These are phyloP conservation scores for Auriscalpium microsporum DNA, from an alignment of 768 basidiomycete genomes.

Conservation along the genomic window DNA sequence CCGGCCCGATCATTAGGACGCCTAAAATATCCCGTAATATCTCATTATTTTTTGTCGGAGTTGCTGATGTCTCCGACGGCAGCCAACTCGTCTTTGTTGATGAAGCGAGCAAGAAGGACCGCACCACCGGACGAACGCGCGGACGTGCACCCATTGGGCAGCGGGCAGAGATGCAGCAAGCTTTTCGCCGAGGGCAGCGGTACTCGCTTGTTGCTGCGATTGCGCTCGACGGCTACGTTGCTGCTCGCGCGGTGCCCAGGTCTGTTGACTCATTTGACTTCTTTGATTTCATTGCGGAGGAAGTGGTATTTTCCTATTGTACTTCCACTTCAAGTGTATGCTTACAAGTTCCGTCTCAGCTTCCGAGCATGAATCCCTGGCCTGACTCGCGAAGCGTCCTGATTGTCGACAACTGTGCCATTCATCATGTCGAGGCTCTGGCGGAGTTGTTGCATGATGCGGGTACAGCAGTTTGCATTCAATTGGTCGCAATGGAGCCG, in stretches of 20 bases:
- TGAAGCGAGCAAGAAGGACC: constrained; percentile 25
- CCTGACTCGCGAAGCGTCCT: constrained; percentile 15
- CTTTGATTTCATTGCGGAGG: constrained; percentile 23
- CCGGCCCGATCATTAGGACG: too few species aligned
- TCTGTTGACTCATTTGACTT: constrained; percentile 23
- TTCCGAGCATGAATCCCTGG: constrained; percentile 16
- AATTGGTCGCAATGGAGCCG: background rate
- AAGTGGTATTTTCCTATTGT: constrained; percentile 17
- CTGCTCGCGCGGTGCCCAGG: constrained; percentile 18
- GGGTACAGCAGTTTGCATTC: background rate
- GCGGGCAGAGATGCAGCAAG: constrained; percentile 7
- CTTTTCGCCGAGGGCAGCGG: constrained; percentile 18
- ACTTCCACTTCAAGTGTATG: too few species aligned
- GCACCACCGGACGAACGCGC: constrained; percentile 19
- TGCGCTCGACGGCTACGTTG: constrained; percentile 20
- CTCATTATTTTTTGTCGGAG: too few species aligned
- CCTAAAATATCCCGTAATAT: too few species aligned
- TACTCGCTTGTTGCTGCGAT: constrained; percentile 23
- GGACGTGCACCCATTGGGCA: constrained; percentile 19
- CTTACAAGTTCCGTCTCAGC: too few species aligned
- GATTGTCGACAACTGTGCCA: constrained; percentile 22
- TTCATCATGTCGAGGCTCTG: constrained; percentile 20
- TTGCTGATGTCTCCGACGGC: background rate
- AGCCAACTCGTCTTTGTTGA: constrained; percentile 21
- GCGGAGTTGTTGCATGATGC: constrained; percentile 18